Conservation (phyloP, 805 yeast genomes). For the Cyberlindnera euphorbiae region DNA sequence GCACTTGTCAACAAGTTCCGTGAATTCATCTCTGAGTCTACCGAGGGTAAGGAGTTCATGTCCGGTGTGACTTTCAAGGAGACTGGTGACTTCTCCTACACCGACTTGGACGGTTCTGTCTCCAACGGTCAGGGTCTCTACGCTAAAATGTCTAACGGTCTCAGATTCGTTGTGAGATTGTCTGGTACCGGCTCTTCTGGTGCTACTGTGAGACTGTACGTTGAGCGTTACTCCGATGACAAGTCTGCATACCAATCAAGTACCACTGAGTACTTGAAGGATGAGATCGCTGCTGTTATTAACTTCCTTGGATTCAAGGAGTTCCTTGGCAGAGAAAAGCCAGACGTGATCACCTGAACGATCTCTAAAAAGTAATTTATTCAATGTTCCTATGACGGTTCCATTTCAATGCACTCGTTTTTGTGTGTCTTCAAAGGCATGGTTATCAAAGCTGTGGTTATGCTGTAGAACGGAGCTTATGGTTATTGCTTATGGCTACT, state of each 20-base stretch:
- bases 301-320: slow-evolving; percentile 67
- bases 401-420: too few species aligned
- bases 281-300: slow-evolving; percentile 60
- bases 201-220: slow-evolving; percentile 89
- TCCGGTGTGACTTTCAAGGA: slow-evolving; percentile 53
- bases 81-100: slow-evolving; percentile 86
- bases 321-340: slow-evolving; percentile 74
- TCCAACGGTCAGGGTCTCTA: slow-evolving; percentile 84
- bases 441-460: too few species aligned
- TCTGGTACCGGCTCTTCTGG: slow-evolving; percentile 98
- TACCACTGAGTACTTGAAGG: slow-evolving; percentile 65
- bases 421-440: too few species aligned
- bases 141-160: slow-evolving; percentile 75
- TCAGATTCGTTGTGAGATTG: slow-evolving; percentile 81
- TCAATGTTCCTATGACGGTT: too few species aligned
- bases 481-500: too few species aligned
- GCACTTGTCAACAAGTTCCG: slow-evolving; percentile 55
- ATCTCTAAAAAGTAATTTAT: too few species aligned
- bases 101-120: slow-evolving; percentile 91
- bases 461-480: too few species aligned
- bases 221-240: slow-evolving; percentile 77
- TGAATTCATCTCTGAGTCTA: slow-evolving; percentile 30
- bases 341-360: slow-evolving; percentile 78
- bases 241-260: slow-evolving; percentile 38
- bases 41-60: slow-evolving; percentile 48